Base-by-base conservation (phyloP, 768 basidiomycete species). In the Phylloporus sp. region DNA sequence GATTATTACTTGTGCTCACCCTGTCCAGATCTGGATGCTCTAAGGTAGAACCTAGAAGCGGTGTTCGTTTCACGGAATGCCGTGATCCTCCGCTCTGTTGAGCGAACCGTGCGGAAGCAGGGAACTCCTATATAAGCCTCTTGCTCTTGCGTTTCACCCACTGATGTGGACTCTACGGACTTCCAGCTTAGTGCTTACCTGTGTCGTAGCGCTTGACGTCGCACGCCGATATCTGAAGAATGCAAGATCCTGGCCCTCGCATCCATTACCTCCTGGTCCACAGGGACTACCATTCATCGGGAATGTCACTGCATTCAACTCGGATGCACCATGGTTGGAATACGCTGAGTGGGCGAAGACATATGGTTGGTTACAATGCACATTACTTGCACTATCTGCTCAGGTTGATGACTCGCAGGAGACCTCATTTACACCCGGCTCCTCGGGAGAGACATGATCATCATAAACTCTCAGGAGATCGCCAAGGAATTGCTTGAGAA, bases 401-500 rank as follows among this genome's bases (percentile, higher is more conserved):
- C 41, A 59, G 34, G 8, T 24, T 28, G 7, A 7, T 22, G 31
- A 32, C 23, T 22, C 16, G 18, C 44, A 76, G 73, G 76, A 1
- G 65, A 76, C n/a, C 59, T 84, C 12, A 71, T 84, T 26, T 76
- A 77, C 22, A 76, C 77, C 51, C 71, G 69, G 28, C 60, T 74
- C 23, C 71, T 77, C 54, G 80, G 77, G 52, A 68, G 65, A n/a
- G 67, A 66, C 20, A 67, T 75, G 13, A 65, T 83, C 42, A 62
- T 81, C 52, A 61, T 83, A 20, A 81, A 78, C 63, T 72, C 72
- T 16, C 67, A 67, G 32, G 69, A 69, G 47, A 67, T 71, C 10
- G 76, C 71, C 2, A 58, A 67, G 26, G 78, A 79, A 41, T 67
- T 83, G 12, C 69, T 83, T 31, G 78, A 80, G 42, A 62, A 66